Evolutionary conservation across 169 alveolate genomes (phyloP).

Genomic region (Besnoitia besnoiti): DNA sequence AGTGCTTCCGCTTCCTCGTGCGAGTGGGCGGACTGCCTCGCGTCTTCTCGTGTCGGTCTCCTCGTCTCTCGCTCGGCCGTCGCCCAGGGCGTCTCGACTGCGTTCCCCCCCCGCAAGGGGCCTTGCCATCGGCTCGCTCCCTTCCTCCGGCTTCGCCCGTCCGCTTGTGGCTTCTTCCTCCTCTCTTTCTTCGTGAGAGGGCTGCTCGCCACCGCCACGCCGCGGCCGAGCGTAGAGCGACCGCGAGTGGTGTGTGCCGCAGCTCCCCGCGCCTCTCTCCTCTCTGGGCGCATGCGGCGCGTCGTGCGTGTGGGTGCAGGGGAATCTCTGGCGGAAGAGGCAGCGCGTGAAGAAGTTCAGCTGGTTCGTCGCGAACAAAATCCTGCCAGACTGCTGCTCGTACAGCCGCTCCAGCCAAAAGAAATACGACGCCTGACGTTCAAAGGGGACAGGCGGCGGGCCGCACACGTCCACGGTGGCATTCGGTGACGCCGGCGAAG

Average conservation of each 20-base stretch:
- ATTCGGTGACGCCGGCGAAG: neutral
- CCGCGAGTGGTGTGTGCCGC: neutral
- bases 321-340: neutral
- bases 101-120: no score
- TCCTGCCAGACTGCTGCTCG: constrained; percentile 56
- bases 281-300: neutral
- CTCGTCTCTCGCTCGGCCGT: no score
- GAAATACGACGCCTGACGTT: constrained; percentile 45
- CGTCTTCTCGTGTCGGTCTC: neutral
- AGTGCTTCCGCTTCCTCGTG: no score
- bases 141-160: neutral
- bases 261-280: neutral
- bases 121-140: neutral
- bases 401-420: constrained; percentile 60
- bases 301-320: neutral
- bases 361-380: constrained; percentile 52
- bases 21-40: no score
- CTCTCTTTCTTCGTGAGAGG: neutral
- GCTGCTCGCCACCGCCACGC: neutral
- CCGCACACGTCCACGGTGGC: constrained; percentile 9
- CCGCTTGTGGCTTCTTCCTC: neutral
- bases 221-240: neutral
- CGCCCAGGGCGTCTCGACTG: no score
- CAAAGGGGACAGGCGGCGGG: constrained; percentile 43
- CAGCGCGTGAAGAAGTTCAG: constrained; percentile 49